Percentiles rank a stretch among this genome's conserved stretches.
Conservation (phyloP, 2,329 filamentous ascomycete genomes). For the Stenocarpella maydis region DNA sequence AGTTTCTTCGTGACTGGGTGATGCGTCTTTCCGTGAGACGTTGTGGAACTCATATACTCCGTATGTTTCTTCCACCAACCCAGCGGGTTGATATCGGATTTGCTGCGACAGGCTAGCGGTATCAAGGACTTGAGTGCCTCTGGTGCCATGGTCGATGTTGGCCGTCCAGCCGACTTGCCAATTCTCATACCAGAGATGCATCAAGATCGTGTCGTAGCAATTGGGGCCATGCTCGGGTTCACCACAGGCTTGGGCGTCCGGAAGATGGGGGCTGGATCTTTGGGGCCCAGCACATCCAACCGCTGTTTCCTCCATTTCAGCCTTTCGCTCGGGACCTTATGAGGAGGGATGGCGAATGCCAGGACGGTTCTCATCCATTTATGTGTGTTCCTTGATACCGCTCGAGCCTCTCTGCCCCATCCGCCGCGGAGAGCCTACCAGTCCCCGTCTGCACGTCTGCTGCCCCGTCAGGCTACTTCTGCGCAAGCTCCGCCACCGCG, state of each 20-base stretch:
- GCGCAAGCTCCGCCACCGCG: background rate
- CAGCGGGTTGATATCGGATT: background rate
- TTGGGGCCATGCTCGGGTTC: background rate
- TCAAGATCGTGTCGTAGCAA: background rate
- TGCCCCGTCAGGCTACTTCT: background rate
- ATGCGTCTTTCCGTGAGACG: background rate
- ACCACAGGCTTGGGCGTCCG: background rate
- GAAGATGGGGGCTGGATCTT: background rate
- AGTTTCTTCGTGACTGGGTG: background rate
- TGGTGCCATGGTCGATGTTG: background rate
- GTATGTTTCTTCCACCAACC: background rate
- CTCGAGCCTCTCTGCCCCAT: background rate
- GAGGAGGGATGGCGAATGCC: background rate
- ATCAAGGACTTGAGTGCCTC: background rate
- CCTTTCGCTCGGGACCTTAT: background rate
- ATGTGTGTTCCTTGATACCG: background rate
- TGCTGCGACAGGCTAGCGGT: background rate
- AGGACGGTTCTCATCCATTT: background rate
- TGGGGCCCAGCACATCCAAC: background rate
- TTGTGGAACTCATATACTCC: background rate
- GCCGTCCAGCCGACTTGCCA: background rate
- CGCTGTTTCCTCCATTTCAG: background rate
- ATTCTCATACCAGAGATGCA: background rate
- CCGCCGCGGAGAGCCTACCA: background rate
- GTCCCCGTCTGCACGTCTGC: background rate